phyloP scores from a whole-genome alignment of 306 rosid genomes.

The Macrotyloma uniflorum region DNA sequence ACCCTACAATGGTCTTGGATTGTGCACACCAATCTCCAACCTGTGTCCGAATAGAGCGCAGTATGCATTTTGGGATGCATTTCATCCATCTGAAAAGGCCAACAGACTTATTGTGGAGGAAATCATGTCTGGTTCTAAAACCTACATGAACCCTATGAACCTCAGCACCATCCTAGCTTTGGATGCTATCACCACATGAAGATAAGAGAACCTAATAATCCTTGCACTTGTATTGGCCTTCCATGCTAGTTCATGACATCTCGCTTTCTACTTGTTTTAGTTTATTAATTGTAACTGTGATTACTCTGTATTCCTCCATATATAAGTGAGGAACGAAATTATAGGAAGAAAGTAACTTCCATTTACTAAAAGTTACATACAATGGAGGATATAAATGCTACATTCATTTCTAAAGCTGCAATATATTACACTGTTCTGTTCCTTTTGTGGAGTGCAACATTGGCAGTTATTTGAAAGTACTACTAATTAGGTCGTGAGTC shows the following conservation, averaged over 20 bases:
- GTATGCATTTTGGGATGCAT: constrained; percentile 83
- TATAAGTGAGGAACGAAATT: constrained; percentile 9
- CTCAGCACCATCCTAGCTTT: constrained; percentile 74
- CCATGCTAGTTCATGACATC: not conserved
- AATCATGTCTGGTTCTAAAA: constrained; percentile 49
- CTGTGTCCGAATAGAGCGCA: constrained; percentile 58
- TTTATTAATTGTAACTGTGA: not conserved
- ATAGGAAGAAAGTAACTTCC: not conserved
- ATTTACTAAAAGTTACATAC: not conserved
- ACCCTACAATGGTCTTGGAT: constrained; percentile 74
- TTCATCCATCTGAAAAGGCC: constrained; percentile 77
- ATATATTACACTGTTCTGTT: not conserved
- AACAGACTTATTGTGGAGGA: constrained; percentile 50
- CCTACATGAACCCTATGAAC: constrained; percentile 77
- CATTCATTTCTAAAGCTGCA: not conserved
- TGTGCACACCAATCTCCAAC: constrained; percentile 66
- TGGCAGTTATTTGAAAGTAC: no score
- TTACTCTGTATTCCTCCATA: not conserved
- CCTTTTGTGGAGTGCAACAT: no score
- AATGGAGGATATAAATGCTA: not conserved
- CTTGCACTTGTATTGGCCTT: not conserved
- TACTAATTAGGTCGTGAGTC: no score
- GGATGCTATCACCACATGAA: constrained; percentile 38
- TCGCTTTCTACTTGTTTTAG: not conserved
- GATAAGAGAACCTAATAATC: not conserved